Evolutionary conservation across 2,329 filamentous ascomycete genomes (phyloP), one percentile per base, ranked within the genome.

Genomic region (Neonectria coccinea): DNA sequence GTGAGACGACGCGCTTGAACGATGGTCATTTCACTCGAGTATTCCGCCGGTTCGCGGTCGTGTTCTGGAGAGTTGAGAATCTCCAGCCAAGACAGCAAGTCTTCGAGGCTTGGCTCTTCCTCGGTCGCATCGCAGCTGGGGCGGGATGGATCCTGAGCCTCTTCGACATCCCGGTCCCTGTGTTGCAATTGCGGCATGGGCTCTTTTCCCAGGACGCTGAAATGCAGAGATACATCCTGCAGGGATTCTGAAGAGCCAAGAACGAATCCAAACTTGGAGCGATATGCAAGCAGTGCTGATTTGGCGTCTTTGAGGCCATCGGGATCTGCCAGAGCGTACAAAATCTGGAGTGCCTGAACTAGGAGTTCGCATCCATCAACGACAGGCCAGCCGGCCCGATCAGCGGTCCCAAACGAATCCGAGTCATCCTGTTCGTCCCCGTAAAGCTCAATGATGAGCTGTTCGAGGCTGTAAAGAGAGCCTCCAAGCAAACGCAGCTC

Each of bases 11-110:
- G 70, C 14, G 69, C 66, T 18, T 70, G 67, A 3, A 74, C 60
- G 3, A 69, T 57, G 2, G 62, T 57, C n/a, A 68, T 52, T 59
- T 78, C 76, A 33, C 59, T 56, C 48, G 63, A 72, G 33, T 74
- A 74, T 3, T 77, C 74, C 20, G 70, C 69, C 0, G 75, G 76
- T 16, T 77, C 74, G 1, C 73, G 68, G 36, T 72, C 57, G 47
- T 76, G 54, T 1, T 70, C 63, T 1, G 62, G 18, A 2, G 66
- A 69, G 29, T 67, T 74, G 12, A 76, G 56, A 4, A 70, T 42
- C 1, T 48, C 62, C 7, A 75, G 29, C 73, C 73, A 75, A 10
- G 55, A 55, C 5, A 65, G 68, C 27, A 75, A 58, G 14, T 69
- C 58, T 41, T 73, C 68, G 0, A 59, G 47, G 2, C 14, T 68